phyloP scores from a whole-genome alignment of 2,329 filamentous ascomycete species.

The Pestalotiopsis sp. region DNA sequence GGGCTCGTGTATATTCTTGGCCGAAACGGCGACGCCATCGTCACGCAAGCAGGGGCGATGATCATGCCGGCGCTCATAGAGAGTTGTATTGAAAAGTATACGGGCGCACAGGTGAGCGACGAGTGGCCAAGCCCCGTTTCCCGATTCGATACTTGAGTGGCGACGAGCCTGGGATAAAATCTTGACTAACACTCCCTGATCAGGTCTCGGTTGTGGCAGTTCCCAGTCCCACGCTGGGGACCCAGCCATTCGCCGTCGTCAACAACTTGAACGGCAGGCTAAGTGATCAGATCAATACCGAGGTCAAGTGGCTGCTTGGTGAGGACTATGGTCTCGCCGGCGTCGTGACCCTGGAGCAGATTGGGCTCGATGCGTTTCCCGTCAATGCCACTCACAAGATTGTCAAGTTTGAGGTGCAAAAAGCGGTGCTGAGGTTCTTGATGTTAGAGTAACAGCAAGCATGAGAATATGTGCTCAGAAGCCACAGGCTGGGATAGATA shows the following conservation, averaged over 20 bases:
- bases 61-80: constrained; percentile 15
- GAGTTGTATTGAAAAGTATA: constrained; percentile 14
- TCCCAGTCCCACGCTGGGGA: not conserved
- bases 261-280: not conserved
- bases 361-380: constrained; percentile 12
- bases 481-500: not conserved
- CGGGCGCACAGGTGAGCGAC: constrained; percentile 9
- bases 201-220: not conserved
- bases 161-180: too few relatives aligned
- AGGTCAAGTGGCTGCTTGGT: constrained; percentile 4
- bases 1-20: constrained; percentile 16
- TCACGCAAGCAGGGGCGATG: constrained; percentile 4
- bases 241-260: not conserved
- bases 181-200: not conserved
- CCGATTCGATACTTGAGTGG: too few relatives aligned
- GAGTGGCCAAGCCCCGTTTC: not conserved
- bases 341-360: constrained; percentile 11
- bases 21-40: constrained; percentile 6
- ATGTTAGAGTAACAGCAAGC: not conserved
- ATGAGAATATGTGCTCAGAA: not conserved
- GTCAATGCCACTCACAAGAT: constrained; percentile 14
- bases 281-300: not conserved
- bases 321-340: constrained; percentile 8
- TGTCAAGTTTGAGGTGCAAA: constrained; percentile 12
- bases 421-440: not conserved